Evolutionary conservation across 495 filamentous ascomycete genomes (phyloP).

Genomic region (Copromyces sp.): DNA sequence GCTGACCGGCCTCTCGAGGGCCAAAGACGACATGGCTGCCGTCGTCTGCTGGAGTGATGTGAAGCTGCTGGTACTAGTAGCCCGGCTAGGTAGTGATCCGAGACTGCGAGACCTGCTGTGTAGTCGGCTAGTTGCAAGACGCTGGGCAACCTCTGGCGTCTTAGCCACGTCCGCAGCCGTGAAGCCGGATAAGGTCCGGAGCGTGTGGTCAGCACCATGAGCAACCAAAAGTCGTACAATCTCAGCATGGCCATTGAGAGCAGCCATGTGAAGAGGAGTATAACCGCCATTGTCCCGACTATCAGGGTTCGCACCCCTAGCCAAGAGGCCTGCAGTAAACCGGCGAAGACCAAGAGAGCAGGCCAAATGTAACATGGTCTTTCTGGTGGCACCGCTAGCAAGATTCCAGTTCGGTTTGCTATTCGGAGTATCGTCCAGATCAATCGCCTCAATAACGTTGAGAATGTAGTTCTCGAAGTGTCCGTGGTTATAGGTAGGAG

Average conservation of each 20-base stretch:
- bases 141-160: conserved; percentile 46
- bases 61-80: conserved; percentile 56
- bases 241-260: conserved; percentile 63
- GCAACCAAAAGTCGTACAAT: conserved; percentile 67
- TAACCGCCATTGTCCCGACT: conserved; percentile 70
- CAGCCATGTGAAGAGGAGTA: conserved; percentile 74
- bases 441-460: conserved; percentile 64
- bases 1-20: conserved; percentile 30
- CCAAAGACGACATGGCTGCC: conserved; percentile 9
- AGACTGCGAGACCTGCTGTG: conserved; percentile 47
- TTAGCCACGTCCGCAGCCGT: conserved; percentile 63
- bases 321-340: conserved; percentile 70
- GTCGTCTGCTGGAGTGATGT: conserved; percentile 42
- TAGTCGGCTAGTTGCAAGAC: conserved; percentile 43
- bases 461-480: conserved; percentile 60
- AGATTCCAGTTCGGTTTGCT: conserved; percentile 51
- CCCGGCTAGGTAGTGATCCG: conserved; percentile 42
- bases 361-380: conserved; percentile 75
- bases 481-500: conserved; percentile 10
- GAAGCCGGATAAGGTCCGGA: conserved; percentile 61
- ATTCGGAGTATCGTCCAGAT: conserved; percentile 62
- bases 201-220: conserved; percentile 58
- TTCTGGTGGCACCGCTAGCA: conserved; percentile 48
- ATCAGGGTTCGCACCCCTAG: conserved; percentile 69
- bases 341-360: conserved; percentile 65